phyloP scores from a whole-genome alignment of 148 eudicot genomes.

The Cornus kousa region DNA sequence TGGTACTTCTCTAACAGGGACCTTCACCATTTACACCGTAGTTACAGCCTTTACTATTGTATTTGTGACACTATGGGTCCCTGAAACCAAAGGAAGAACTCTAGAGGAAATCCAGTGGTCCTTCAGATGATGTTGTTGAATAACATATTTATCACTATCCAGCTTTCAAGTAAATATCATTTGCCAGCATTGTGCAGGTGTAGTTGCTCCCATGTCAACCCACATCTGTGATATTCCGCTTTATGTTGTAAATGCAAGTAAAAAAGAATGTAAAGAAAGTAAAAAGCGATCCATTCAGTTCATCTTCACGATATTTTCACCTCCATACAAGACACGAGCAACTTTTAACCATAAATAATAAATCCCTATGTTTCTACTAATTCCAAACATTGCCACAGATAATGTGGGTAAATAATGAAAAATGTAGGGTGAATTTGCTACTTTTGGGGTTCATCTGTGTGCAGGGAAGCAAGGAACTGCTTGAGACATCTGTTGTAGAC shows the following conservation, averaged over 20 bases:
- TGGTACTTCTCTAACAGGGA: slow-evolving; percentile 42
- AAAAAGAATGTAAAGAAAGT: background rate
- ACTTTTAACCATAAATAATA: background rate
- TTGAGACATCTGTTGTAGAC: slow-evolving; percentile 68
- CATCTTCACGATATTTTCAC: background rate
- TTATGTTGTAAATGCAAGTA: background rate
- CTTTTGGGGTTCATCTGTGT: slow-evolving; percentile 21
- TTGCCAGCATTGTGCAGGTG: background rate
- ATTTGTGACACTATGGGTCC: slow-evolving; percentile 72
- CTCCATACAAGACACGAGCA: background rate
- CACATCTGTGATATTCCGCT: background rate
- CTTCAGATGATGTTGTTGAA: slow-evolving; percentile 44
- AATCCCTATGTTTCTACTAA: background rate
- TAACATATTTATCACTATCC: background rate
- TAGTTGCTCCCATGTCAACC: slow-evolving; percentile 1
- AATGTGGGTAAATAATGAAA: background rate
- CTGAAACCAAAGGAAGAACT: slow-evolving; percentile 87
- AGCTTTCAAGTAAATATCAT: slow-evolving; percentile 4
- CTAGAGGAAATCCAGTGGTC: slow-evolving; percentile 77
- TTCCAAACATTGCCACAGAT: background rate
- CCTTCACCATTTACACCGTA: slow-evolving; percentile 59
- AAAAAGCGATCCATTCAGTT: background rate
- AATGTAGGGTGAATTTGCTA: background rate
- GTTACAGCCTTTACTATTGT: slow-evolving; percentile 46
- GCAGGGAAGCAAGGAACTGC: slow-evolving; percentile 59